Base-by-base conservation (phyloP, 371 early-diverging fungal genomes). In the Syncephalis plumigaleata region DNA sequence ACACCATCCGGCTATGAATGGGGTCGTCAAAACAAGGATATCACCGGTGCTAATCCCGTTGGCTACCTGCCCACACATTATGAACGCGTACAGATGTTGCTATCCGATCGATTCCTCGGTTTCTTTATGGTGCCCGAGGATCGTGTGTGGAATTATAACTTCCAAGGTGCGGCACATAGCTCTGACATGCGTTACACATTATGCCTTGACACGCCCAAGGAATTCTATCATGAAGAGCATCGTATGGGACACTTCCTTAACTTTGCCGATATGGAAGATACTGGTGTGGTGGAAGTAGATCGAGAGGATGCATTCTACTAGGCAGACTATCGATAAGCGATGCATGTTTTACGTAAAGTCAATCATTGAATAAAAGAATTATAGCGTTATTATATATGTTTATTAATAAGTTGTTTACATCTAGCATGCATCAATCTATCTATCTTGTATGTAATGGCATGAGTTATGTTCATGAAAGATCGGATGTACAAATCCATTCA, bases 81-180 rank as follows among this genome's bases (percentile, higher is more conserved):
- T 55, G 93, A 96, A 63, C 86, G 84, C 67, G 91, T 91, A 22
- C 96, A 94, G 65, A 87, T 96, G 73, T 60, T 94, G 39, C 64
- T 96, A 46, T 81, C 88, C 16, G 95, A 95, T 61, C 71, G 86
- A 42, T 93, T 91, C 80, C 75, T 87, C 47, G 98, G 98, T 40
- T 91, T 80, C 78, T 98, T 95, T 51, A 87, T 96, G 92, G 96
- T 95, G 1, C 98, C 98, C 1, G 84, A 79, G 18, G 77, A 81
- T 27, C 87, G 87, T 38, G 60, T 84, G 27, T 98, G 98, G 98
- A 96, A 98, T 65, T 96, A 94, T 63, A 83, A 84, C 64, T 90
- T 91, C 57, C 89, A 89, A 90, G 95, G 93, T 20, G 83, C 91
- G 18, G 80, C 77, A 51, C 89, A 87, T 57, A 73, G 79, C 36